These are phyloP conservation scores for Mallotus nudiflorus DNA, from an alignment of 345 rosid genomes.

Conservation along the genomic window DNA sequence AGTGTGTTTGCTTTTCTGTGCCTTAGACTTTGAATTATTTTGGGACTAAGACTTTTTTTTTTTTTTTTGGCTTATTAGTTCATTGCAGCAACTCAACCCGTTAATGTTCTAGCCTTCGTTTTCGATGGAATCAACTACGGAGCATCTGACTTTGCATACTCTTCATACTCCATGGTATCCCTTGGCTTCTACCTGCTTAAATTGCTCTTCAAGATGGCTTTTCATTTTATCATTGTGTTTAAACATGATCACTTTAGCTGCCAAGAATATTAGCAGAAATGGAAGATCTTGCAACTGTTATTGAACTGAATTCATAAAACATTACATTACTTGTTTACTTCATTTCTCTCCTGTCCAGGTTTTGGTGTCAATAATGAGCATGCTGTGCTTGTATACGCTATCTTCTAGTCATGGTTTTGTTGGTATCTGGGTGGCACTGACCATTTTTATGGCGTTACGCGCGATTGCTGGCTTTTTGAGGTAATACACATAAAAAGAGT, in stretches of 20 bases:
- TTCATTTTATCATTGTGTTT: background rate
- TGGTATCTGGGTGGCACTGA: conserved; percentile 45
- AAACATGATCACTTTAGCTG: background rate
- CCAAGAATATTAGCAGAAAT: background rate
- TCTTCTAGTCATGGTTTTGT: conserved; percentile 37
- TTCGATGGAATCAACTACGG: conserved; percentile 36
- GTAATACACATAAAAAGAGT: conserved; percentile 13
- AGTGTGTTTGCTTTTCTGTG: background rate
- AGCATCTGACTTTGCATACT: conserved; percentile 34
- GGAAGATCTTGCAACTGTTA: background rate
- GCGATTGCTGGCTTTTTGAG: conserved; percentile 40
- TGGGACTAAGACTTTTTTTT: background rate
- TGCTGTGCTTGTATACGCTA: conserved; percentile 24
- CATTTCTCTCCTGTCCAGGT: conserved; percentile 23
- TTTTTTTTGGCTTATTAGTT: conserved; percentile 14
- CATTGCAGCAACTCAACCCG: conserved; percentile 31
- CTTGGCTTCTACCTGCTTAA: background rate
- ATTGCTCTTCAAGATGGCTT: background rate
- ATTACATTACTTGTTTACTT: no score
- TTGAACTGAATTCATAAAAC: no score
- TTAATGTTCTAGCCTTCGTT: conserved; percentile 31
- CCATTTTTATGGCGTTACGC: conserved; percentile 41
- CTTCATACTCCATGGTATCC: conserved; percentile 32
- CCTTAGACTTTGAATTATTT: background rate
- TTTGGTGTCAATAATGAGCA: conserved; percentile 38